Evolutionary conservation across 352 stramenopile species (phyloP).

Genomic region (Globisporangium paroecandrum): DNA sequence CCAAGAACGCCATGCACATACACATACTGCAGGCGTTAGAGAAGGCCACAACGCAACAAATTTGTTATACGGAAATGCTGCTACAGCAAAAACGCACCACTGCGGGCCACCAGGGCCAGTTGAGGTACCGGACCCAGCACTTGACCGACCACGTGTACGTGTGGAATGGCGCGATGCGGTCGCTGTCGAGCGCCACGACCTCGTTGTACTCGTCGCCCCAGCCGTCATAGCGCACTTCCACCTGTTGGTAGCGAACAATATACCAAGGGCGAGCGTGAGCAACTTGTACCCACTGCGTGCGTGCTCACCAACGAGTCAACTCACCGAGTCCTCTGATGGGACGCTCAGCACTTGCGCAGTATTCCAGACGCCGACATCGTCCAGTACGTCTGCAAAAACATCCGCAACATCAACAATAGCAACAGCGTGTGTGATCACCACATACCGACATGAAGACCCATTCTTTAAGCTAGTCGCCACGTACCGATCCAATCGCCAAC

Average conservation of each 20-base stretch:
- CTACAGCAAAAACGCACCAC: conserved; percentile 31
- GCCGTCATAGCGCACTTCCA: conserved; percentile 69
- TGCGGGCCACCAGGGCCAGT: conserved; percentile 73
- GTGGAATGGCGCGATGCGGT: conserved; percentile 65
- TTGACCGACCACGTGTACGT: conserved; percentile 79
- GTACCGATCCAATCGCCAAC: conserved; percentile 20
- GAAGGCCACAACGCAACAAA: neutral
- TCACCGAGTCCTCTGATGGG: conserved; percentile 10
- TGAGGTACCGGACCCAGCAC: conserved; percentile 78
- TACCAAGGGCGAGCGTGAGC: no score
- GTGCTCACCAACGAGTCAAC: neutral
- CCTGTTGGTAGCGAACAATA: conserved; percentile 18
- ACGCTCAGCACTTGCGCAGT: conserved; percentile 17
- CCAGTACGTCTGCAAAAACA: conserved; percentile 16
- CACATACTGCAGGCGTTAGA: neutral
- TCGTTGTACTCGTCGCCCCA: conserved; percentile 61
- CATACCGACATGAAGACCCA: neutral
- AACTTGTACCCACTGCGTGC: no score
- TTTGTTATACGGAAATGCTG: neutral
- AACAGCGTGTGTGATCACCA: neutral
- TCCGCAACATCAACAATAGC: neutral
- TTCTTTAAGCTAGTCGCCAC: neutral
- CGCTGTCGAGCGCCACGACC: conserved; percentile 46
- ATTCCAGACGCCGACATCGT: conserved; percentile 22
- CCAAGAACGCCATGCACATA: neutral